Evolutionary conservation across 2,329 filamentous ascomycete genomes (phyloP), one percentile per base, ranked within the genome.

Genomic region (Tolypocladium inflatum): DNA sequence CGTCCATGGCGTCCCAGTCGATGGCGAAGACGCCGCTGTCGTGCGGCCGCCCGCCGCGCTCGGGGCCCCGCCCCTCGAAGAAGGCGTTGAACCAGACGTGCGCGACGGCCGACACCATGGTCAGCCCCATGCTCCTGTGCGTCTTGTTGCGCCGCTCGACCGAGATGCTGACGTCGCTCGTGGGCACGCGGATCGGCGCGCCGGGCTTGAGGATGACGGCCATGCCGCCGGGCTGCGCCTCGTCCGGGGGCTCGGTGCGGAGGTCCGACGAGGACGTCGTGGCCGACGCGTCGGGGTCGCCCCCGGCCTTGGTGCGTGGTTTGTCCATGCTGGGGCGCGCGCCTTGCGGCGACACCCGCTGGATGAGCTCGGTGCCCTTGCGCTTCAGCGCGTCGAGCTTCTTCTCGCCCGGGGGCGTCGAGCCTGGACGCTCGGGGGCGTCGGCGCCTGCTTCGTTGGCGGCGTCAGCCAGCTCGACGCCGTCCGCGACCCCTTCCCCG

Each of bases 31-130:
- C 76, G 13, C 82, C 93, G 11, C 81, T 89, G 50, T 86, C 80
- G 54, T 88, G 80, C 0, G 90, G 79, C 19, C 78, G 74, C 30
- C 89, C 90, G 35, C 76, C 72, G 48, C 85, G 79, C 67, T 91
- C 88, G 0, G 88, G 86, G 0, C 89, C 88, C 23, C 83, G 77
- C 51, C 92, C 91, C 74, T 97, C 94, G 66, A 97, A 97, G 73
- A 86, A 97, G 2, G 86, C 79, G 68, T 99, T 99, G 78, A 97
- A 96, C 94, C 94, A 99, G 19, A 96, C 90, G 67, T 97, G 93
- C 0, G 92, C 92, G 11, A 97, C 87, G 0, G 92, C 87, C 0
- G 93, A 96, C 4, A 97, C 91, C 86, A 97, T 90, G 0, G 90
- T 91, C 64, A 90, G 83, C 1, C 91, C 88, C 72, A 94, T 87